Evolutionary conservation across 495 filamentous ascomycete genomes (phyloP).

Genomic region (Aspergillus wentii): DNA sequence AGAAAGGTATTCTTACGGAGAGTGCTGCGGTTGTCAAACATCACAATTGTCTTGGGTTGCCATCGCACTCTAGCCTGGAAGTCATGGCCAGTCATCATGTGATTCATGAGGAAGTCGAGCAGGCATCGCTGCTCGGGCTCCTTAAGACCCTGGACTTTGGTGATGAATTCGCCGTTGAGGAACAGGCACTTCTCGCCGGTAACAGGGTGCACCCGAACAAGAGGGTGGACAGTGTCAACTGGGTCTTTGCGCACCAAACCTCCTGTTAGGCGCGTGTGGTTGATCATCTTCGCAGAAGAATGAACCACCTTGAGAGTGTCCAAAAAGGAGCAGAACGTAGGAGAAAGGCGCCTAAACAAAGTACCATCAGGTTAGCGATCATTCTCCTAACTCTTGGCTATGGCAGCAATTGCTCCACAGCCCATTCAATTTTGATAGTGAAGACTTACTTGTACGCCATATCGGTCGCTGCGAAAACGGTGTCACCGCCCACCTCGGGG

Average conservation of each 20-base stretch:
- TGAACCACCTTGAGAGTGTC: constrained; percentile 70
- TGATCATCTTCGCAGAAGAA: constrained; percentile 69
- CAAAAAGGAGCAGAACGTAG: constrained; percentile 65
- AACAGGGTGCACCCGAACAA: constrained; percentile 70
- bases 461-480: constrained; percentile 71
- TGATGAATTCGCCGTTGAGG: constrained; percentile 77
- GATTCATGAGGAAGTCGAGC: constrained; percentile 84
- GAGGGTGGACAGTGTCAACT: constrained; percentile 63
- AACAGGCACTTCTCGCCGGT: constrained; percentile 79
- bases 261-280: constrained; percentile 55
- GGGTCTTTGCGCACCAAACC: constrained; percentile 67
- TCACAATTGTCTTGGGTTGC: constrained; percentile 76
- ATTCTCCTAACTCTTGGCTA: too few relatives aligned
- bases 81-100: constrained; percentile 75
- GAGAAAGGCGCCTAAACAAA: constrained; percentile 50
- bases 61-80: constrained; percentile 87
- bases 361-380: too few relatives aligned
- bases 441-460: constrained; percentile 59
- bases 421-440: too few relatives aligned
- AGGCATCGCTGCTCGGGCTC: constrained; percentile 54
- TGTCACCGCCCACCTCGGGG: constrained; percentile 66
- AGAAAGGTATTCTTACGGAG: constrained; percentile 40
- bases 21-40: constrained; percentile 70
- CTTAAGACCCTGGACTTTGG: constrained; percentile 66
- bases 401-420: too few relatives aligned